Evolutionary conservation across 192 early-diverging fungal genomes (phyloP).

Genomic region (Ambispora gerdemannii): DNA sequence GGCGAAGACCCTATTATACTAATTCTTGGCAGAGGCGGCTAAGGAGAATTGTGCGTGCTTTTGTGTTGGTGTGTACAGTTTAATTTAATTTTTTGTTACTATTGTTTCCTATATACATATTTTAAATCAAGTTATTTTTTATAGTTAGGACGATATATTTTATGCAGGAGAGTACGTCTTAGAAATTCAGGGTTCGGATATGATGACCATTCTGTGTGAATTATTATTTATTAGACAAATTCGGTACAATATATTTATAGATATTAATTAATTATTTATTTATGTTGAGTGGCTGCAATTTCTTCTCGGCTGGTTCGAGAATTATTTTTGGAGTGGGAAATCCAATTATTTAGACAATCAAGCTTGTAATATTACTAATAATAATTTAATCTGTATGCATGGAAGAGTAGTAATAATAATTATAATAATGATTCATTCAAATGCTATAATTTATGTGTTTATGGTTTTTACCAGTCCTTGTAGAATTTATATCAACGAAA

Average conservation of each 20-base stretch:
- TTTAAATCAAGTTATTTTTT: not conserved
- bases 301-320: not conserved
- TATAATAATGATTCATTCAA: too few species aligned
- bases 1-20: constrained; percentile 27
- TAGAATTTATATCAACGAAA: too few species aligned
- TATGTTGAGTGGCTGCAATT: too few species aligned
- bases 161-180: not conserved
- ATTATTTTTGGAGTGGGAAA: too few species aligned
- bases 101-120: not conserved
- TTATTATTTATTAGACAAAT: not conserved
- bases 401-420: too few species aligned
- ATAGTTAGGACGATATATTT: not conserved
- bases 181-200: not conserved
- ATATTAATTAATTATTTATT: too few species aligned
- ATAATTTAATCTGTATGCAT: too few species aligned
- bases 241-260: too few species aligned
- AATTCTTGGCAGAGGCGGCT: constrained; percentile 23
- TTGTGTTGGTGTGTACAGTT: not conserved
- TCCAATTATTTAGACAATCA: too few species aligned
- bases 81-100: not conserved
- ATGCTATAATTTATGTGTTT: too few species aligned
- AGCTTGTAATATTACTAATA: too few species aligned
- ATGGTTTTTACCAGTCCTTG: too few species aligned
- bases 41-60: not conserved
- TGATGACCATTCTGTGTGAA: not conserved